Percentiles rank a stretch among this genome's conserved stretches.
These are phyloP conservation scores for Calonectria leucothoes DNA, from an alignment of 2,329 filamentous ascomycete genomes.

Conservation along the genomic window DNA sequence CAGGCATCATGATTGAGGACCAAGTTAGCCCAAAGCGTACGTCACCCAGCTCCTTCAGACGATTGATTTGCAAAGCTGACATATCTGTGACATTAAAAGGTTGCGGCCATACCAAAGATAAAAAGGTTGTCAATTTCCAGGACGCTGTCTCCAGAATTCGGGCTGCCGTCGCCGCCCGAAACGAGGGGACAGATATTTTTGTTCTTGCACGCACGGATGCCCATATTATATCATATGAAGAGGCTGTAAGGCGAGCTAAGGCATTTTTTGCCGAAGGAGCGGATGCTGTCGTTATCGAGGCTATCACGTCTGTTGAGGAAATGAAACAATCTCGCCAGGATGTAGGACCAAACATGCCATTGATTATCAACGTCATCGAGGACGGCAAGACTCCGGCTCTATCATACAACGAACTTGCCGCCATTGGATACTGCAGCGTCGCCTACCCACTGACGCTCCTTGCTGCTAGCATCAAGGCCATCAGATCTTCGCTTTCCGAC, in stretches of 20 bases:
- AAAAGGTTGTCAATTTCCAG: constrained; percentile 1
- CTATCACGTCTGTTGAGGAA: constrained; percentile 6
- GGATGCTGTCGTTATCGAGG: constrained; percentile 5
- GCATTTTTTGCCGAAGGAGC: constrained; percentile 10
- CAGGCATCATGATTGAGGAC: constrained; percentile 16
- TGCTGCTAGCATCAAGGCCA: constrained; percentile 5
- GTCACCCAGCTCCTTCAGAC: neutral
- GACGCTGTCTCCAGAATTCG: constrained; percentile 4
- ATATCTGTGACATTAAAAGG: neutral
- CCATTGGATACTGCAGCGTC: constrained; percentile 8
- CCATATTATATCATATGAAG: constrained; percentile 5
- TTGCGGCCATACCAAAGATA: constrained; percentile 7
- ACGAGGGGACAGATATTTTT: constrained; percentile 7
- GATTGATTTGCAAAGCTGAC: neutral
- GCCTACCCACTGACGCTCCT: constrained; percentile 4
- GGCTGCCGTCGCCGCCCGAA: neutral
- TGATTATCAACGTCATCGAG: constrained; percentile 7
- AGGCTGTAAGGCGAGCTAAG: neutral
- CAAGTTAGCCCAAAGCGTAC: constrained; percentile 8
- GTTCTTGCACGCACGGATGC: constrained; percentile 6
- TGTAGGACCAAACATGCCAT: neutral
- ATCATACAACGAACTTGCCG: constrained; percentile 1
- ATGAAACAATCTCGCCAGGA: constrained; percentile 9
- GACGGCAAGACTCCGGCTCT: neutral
- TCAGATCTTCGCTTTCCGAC: neutral